Evolutionary conservation across 768 basidiomycete species (phyloP), one percentile per base, ranked within the genome.

Genomic region (Lyophyllum shimeji): DNA sequence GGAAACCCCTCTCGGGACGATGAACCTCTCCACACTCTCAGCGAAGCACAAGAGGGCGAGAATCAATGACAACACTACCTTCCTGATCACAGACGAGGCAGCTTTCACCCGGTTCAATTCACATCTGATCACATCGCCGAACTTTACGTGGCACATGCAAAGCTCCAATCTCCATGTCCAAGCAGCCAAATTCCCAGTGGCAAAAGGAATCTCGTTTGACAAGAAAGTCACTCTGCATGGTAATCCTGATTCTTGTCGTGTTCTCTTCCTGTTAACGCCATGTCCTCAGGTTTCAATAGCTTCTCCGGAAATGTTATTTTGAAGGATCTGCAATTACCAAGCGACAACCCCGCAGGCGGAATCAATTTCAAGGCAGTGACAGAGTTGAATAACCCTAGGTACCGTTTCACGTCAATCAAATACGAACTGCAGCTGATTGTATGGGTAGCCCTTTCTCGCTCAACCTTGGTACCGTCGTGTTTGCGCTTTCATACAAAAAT

Each of bases 61-160:
- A 2, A 77, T 90, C 64, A 81, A 89, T 66, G 82, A 87, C 62
- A 81, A 76, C 7, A 82, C 79, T 0, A 70, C 69, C 0, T 89
- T 90, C 68, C 70, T 67, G 18, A 86, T 90, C 63, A 67, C 67
- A 1, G 76, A 90, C 61, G 69, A 80, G 63, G 67, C 66, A 27
- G 82, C 82, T 11, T 90, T 90, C 61, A 82, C 81, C 55, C 74
- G 73, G 20, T 90, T 90, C 68, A 78, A 86, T 1, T 71, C 71
- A 40, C 70, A 75, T 29, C 75, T 91, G 77, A 89, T 90, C 65
- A 90, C 85, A 0, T 77, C 81, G 45, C 72, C 73, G 45, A 83
- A 77, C 55, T 90, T 90, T 62, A 88, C 83, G 0, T 91, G 89
- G 88, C 75, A 76, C 52, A 69, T 91, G 40, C 63, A 71, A 17